A percentile compares a stretch with the other conserved stretches of the same genome.
These are phyloP conservation scores for Aspergillus neoniger DNA, from an alignment of 2,329 filamentous ascomycete genomes.

Conservation along the genomic window DNA sequence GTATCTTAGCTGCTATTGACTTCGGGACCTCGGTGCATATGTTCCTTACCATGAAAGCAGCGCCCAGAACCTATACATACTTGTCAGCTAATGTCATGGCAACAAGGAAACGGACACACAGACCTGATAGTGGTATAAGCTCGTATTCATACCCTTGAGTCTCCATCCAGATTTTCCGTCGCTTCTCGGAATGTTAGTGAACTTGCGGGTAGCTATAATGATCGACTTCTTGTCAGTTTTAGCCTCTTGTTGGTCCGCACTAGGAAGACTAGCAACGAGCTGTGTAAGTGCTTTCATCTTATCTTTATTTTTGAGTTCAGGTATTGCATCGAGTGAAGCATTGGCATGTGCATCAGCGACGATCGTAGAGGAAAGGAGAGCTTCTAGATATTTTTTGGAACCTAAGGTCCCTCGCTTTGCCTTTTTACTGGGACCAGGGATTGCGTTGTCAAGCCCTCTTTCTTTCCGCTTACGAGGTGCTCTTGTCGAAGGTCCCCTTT, in stretches of 20 bases:
- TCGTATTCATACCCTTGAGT: conserved; percentile 34
- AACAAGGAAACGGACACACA: too few relatives aligned
- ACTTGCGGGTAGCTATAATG: conserved; percentile 31
- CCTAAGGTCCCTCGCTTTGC: conserved; percentile 1
- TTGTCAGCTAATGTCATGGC: too few relatives aligned
- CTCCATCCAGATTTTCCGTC: conserved; percentile 37
- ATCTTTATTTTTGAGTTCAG: too few relatives aligned
- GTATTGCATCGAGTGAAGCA: conserved; percentile 24
- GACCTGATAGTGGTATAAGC: conserved; percentile 41
- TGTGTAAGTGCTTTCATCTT: conserved; percentile 35
- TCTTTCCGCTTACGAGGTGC: not conserved
- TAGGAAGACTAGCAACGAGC: conserved; percentile 34
- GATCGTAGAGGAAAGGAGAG: conserved; percentile 24
- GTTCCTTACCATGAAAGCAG: conserved; percentile 36
- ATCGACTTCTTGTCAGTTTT: conserved; percentile 29
- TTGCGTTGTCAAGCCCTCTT: not conserved
- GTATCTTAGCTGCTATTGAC: conserved; percentile 14
- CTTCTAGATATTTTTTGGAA: conserved; percentile 21
- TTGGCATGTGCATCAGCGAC: conserved; percentile 32
- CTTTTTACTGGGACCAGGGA: not conserved
- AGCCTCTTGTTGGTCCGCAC: conserved; percentile 24
- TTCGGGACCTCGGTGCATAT: not conserved
- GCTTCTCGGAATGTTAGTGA: conserved; percentile 26
- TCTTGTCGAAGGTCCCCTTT: not conserved
- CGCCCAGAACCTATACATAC: conserved; percentile 31